These are phyloP conservation scores for Geotrichum siamense DNA, from an alignment of 1,139 yeast genomes.

Conservation along the genomic window DNA sequence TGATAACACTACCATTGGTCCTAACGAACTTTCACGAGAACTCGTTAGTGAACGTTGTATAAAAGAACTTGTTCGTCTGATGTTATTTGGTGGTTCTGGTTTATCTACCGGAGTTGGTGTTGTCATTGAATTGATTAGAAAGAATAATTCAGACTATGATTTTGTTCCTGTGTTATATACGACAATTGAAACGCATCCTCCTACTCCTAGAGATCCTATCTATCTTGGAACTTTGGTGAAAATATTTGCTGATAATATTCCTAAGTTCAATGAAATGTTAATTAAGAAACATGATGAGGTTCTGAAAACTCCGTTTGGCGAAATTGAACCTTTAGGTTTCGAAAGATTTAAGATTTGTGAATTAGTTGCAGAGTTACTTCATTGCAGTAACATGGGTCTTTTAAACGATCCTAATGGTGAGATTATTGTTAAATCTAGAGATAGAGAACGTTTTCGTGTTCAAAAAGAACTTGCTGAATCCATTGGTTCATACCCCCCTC, in stretches of 20 bases:
- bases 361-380: slow-evolving; percentile 85
- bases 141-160: slow-evolving; percentile 94
- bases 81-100: slow-evolving; percentile 89
- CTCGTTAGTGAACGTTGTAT: slow-evolving; percentile 70
- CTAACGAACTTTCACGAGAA: slow-evolving; percentile 89
- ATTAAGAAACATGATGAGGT: slow-evolving; percentile 32
- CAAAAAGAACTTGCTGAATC: slow-evolving; percentile 31
- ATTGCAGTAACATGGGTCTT: slow-evolving; percentile 94
- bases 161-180: slow-evolving; percentile 80
- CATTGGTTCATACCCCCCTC: slow-evolving; percentile 6
- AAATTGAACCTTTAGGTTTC: slow-evolving; percentile 84
- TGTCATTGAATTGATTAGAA: slow-evolving; percentile 87
- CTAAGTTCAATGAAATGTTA: slow-evolving; percentile 56
- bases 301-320: slow-evolving; percentile 65
- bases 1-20: slow-evolving; percentile 85
- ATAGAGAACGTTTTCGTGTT: slow-evolving; percentile 51
- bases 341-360: slow-evolving; percentile 95
- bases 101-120: slow-evolving; percentile 94
- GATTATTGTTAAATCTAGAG: slow-evolving; percentile 68
- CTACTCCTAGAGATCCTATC: slow-evolving; percentile 89
- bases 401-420: slow-evolving; percentile 82
- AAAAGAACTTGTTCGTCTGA: slow-evolving; percentile 59
- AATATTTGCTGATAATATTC: slow-evolving; percentile 70
- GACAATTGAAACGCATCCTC: slow-evolving; percentile 88
- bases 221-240: slow-evolving; percentile 81